phyloP scores from a whole-genome alignment of 2,329 filamentous ascomycete genomes.

The Drechmeria coniospora region DNA sequence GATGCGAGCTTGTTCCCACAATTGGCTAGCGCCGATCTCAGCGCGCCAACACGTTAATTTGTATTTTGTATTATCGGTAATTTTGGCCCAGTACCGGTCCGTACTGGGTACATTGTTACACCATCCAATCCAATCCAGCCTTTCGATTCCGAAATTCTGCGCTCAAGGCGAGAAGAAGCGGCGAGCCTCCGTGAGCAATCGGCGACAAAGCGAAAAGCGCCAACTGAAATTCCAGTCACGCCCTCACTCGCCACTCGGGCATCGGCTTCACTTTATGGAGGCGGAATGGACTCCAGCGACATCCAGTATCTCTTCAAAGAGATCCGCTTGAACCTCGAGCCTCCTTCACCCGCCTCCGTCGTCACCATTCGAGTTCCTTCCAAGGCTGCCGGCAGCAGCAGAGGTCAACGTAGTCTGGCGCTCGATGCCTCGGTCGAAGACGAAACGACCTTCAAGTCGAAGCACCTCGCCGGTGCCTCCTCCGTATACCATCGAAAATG shows the following conservation, averaged over 20 bases:
- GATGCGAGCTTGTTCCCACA: conserved; percentile 21
- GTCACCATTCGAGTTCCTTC: conserved; percentile 55
- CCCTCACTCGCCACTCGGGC: conserved; percentile 5
- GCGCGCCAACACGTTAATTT: conserved; percentile 9
- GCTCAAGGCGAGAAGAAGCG: too few species aligned
- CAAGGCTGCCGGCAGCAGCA: conserved; percentile 29
- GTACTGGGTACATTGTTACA: too few species aligned
- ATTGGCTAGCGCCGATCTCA: conserved; percentile 20
- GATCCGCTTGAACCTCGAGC: conserved; percentile 70
- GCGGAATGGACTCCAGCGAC: conserved; percentile 49
- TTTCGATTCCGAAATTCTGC: too few species aligned
- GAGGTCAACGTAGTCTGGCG: conserved; percentile 22
- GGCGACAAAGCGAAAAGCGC: conserved; percentile 6
- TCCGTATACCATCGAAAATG: conserved; percentile 74
- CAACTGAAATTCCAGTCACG: neutral
- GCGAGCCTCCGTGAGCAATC: conserved; percentile 10
- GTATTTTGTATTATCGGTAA: conserved; percentile 11
- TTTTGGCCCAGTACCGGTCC: too few species aligned
- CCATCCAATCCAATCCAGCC: too few species aligned
- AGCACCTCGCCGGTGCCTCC: conserved; percentile 60
- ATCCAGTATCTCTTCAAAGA: conserved; percentile 67
- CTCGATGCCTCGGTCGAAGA: conserved; percentile 37
- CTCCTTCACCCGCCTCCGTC: conserved; percentile 50
- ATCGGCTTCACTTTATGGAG: conserved; percentile 36
- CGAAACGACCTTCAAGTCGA: conserved; percentile 56